Evolutionary conservation across 768 basidiomycete species (phyloP).

Genomic region (Cytidiella melzeri): DNA sequence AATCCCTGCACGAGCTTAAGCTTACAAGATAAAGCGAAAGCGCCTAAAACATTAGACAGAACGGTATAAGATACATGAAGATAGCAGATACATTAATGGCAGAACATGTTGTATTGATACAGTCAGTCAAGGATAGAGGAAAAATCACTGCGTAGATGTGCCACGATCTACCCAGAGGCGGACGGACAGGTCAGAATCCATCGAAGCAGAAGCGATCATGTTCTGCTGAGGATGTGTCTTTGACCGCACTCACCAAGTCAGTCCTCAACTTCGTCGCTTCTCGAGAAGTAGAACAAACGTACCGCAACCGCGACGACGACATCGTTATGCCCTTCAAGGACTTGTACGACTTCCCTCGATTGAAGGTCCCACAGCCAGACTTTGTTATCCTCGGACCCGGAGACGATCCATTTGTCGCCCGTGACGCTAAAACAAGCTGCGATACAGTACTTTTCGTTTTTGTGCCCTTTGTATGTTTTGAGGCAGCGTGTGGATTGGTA

Average conservation of each 20-base stretch:
- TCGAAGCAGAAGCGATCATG: slow-evolving; percentile 82
- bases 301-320: slow-evolving; percentile 82
- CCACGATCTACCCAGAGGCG: slow-evolving; percentile 71
- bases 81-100: no score
- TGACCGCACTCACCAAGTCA: no score
- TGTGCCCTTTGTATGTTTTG: slow-evolving; percentile 85
- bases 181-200: slow-evolving; percentile 78
- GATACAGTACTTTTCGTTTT: slow-evolving; percentile 79
- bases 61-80: no score
- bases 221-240: slow-evolving; percentile 76
- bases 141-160: slow-evolving; percentile 3
- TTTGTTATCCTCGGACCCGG: slow-evolving; percentile 88
- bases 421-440: slow-evolving; percentile 81
- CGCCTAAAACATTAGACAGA: no score
- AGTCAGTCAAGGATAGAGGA: background rate
- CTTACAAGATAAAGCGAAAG: no score
- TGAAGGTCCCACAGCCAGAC: slow-evolving; percentile 90
- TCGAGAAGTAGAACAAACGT: slow-evolving; percentile 14
- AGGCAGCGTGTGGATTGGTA: slow-evolving; percentile 86
- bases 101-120: slow-evolving; percentile 8
- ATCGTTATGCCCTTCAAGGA: slow-evolving; percentile 70
- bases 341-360: slow-evolving; percentile 77
- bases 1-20: no score
- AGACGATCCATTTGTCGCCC: slow-evolving; percentile 84
- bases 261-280: background rate